Conservation (phyloP, 768 basidiomycete genomes). For the Polyporus arcularius region DNA sequence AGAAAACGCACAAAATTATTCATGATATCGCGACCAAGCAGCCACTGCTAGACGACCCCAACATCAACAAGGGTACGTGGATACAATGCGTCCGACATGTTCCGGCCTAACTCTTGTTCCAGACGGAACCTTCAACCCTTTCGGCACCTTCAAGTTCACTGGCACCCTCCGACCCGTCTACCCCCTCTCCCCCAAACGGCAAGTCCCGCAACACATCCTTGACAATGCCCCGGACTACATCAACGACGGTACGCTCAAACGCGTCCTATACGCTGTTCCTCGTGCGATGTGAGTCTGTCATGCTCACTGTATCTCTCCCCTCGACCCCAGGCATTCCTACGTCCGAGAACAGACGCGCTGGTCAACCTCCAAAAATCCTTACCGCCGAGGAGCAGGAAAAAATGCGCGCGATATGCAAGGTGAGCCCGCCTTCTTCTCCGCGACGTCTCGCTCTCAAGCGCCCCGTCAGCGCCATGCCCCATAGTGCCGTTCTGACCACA, state of each 20-base stretch:
- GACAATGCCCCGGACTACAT: slow-evolving; percentile 80
- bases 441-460: slow-evolving; percentile 22
- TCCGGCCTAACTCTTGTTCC: slow-evolving; percentile 1
- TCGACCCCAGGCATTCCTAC: slow-evolving; percentile 53
- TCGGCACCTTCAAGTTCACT: slow-evolving; percentile 75
- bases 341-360: slow-evolving; percentile 56
- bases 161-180: slow-evolving; percentile 82
- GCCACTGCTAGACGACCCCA: slow-evolving; percentile 28
- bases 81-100: neutral
- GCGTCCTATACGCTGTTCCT: slow-evolving; percentile 35
- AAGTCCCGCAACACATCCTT: slow-evolving; percentile 80
- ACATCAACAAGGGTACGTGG: slow-evolving; percentile 28
- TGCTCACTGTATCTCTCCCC: slow-evolving; percentile 7
- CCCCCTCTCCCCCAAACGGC: slow-evolving; percentile 79
- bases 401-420: slow-evolving; percentile 85
- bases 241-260: slow-evolving; percentile 54
- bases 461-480: slow-evolving; percentile 1
- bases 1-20: slow-evolving; percentile 84
- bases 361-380: slow-evolving; percentile 67
- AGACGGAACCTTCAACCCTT: slow-evolving; percentile 84
- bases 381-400: slow-evolving; percentile 78
- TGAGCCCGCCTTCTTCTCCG: slow-evolving; percentile 39
- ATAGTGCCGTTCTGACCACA: slow-evolving; percentile 13
- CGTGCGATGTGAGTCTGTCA: slow-evolving; percentile 28
- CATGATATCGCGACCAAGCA: slow-evolving; percentile 58